A percentile compares a stretch with the other conserved stretches of the same genome.
Conservation (phyloP, 1,284 basidiomycete species). For the Naganishia sp. region DNA sequence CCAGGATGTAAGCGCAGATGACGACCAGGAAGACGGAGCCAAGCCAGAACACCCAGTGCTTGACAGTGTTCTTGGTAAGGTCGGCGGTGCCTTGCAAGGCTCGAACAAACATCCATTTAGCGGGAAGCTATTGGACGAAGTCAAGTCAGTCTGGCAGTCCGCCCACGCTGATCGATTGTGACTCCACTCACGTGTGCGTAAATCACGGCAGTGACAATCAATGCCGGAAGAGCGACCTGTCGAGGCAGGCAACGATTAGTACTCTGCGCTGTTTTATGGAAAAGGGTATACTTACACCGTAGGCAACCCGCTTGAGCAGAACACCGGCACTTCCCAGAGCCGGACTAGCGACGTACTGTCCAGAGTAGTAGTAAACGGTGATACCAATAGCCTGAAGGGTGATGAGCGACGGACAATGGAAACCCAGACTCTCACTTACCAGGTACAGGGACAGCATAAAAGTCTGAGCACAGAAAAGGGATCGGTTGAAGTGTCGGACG, state of each 20-base stretch:
- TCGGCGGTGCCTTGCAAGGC: constrained; percentile 63
- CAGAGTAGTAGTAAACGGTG: constrained; percentile 42
- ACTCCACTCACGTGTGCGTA: constrained; percentile 33
- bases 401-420: background rate
- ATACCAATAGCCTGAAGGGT: constrained; percentile 30
- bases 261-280: too few species aligned
- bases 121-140: constrained; percentile 56
- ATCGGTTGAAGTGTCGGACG: constrained; percentile 39
- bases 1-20: constrained; percentile 60
- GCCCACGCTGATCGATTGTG: constrained; percentile 40
- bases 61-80: constrained; percentile 61
- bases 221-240: constrained; percentile 47
- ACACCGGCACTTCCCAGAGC: constrained; percentile 46
- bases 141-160: too few species aligned
- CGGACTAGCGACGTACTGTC: constrained; percentile 48
- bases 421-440: background rate
- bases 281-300: constrained; percentile 38
- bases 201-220: constrained; percentile 35
- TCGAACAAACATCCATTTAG: constrained; percentile 65
- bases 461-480: constrained; percentile 35
- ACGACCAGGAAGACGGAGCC: constrained; percentile 57
- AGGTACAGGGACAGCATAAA: constrained; percentile 32
- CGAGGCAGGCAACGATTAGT: constrained; percentile 27
- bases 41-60: constrained; percentile 64
- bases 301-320: constrained; percentile 51